phyloP scores from a whole-genome alignment of 192 early-diverging fungal species.

The Physocladia obscura region DNA sequence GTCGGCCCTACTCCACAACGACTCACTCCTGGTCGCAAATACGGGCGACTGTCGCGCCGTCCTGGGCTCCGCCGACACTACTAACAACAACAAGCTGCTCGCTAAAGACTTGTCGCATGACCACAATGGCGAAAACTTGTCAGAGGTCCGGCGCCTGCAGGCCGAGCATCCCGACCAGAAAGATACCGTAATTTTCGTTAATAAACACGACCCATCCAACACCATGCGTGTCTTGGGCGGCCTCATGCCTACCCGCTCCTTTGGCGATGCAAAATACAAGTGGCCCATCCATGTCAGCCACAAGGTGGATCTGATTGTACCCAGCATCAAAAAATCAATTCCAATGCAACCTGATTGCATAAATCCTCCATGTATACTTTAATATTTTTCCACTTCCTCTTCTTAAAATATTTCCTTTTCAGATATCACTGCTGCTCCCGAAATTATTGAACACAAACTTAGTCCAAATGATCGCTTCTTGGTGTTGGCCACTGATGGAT shows the following conservation, averaged over 20 bases:
- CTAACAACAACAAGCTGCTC: background rate
- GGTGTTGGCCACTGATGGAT: conserved; percentile 54
- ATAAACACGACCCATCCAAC: background rate
- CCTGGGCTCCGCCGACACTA: conserved; percentile 29
- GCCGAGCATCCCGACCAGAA: conserved; percentile 50
- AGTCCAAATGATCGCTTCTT: conserved; percentile 47
- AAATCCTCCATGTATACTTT: conserved; percentile 6
- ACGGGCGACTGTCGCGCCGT: conserved; percentile 54
- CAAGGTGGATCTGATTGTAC: conserved; percentile 6
- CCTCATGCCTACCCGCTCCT: conserved; percentile 52
- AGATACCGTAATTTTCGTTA: conserved; percentile 39
- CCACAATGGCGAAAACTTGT: background rate
- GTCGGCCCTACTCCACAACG: conserved; percentile 41
- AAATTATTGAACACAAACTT: conserved; percentile 39
- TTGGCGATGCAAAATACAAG: conserved; percentile 54
- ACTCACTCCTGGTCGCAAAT: conserved; percentile 47
- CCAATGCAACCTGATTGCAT: conserved; percentile 14
- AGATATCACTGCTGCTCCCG: conserved; percentile 54
- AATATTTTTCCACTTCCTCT: background rate
- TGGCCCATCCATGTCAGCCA: conserved; percentile 34
- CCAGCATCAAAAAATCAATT: background rate
- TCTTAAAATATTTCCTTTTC: conserved; percentile 38
- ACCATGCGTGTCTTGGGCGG: conserved; percentile 48
- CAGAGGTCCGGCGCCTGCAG: conserved; percentile 41
- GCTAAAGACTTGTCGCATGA: conserved; percentile 6